Conservation (phyloP, 208 protist species). For the Crithidia expoeki region DNA sequence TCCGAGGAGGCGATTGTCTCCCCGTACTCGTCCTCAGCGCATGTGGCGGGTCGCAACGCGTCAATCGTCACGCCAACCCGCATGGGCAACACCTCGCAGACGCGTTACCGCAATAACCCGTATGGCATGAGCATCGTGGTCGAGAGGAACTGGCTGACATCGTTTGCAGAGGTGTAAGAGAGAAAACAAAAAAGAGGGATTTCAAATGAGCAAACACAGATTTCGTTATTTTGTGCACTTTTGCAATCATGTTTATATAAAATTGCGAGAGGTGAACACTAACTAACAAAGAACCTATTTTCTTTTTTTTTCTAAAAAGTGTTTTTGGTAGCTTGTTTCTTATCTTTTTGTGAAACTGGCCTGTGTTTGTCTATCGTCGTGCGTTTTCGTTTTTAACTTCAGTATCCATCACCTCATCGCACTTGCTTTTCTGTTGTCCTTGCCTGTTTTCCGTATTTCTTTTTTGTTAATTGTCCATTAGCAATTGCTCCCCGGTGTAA, state of each 20-base stretch:
- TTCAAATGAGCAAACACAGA: no score
- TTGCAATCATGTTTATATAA: no score
- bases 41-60: constrained; percentile 11
- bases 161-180: constrained; percentile 6
- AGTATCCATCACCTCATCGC: background rate
- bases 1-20: constrained; percentile 1
- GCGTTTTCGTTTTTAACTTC: constrained; percentile 1
- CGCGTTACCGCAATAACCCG: constrained; percentile 47
- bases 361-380: no score
- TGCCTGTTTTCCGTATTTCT: constrained; percentile 1
- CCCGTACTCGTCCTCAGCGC: background rate
- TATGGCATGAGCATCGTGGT: constrained; percentile 32
- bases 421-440: constrained; percentile 5
- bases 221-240: background rate
- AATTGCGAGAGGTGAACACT: no score
- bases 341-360: background rate
- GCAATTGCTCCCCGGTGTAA: background rate
- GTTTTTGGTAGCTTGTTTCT: constrained; percentile 6
- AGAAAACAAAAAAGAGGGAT: constrained; percentile 3
- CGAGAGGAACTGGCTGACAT: background rate
- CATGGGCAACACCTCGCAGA: constrained; percentile 2
- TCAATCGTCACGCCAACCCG: constrained; percentile 1
- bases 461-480: constrained; percentile 1
- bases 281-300: no score
- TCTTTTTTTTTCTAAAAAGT: constrained; percentile 4